A percentile compares a stretch with the other conserved stretches of the same genome.
phyloP scores from a whole-genome alignment of 371 early-diverging fungal species.

The Mucor sp. region DNA sequence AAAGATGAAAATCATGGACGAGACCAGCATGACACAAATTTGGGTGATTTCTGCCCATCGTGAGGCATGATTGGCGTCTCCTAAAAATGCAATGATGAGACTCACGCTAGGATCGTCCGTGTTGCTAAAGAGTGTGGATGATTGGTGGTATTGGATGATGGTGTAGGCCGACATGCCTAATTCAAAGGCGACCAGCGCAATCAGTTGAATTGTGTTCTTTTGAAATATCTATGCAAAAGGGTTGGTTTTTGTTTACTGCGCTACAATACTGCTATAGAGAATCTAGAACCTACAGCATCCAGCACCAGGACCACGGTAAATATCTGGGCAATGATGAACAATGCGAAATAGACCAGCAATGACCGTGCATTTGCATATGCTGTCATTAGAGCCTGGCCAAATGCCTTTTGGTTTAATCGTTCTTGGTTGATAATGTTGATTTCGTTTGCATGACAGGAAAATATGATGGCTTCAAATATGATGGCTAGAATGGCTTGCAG shows the following conservation, averaged over 20 bases:
- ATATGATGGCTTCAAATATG: constrained; percentile 46
- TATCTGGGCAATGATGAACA: constrained; percentile 51
- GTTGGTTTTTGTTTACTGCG: background rate
- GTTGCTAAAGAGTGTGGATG: constrained; percentile 39
- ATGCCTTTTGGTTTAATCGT: constrained; percentile 32
- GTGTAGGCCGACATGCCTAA: constrained; percentile 50
- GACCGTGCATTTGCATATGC: constrained; percentile 52
- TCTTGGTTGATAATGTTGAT: constrained; percentile 40
- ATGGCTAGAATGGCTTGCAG: constrained; percentile 45
- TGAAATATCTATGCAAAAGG: constrained; percentile 37
- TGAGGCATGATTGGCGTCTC: constrained; percentile 38
- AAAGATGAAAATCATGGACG: constrained; percentile 34
- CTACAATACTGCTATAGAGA: too few species aligned
- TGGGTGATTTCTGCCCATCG: constrained; percentile 53
- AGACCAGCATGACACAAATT: constrained; percentile 43
- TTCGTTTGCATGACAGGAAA: constrained; percentile 32
- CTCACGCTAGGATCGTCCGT: constrained; percentile 21
- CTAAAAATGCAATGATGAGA: constrained; percentile 27
- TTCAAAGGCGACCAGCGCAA: constrained; percentile 51
- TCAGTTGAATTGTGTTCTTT: constrained; percentile 54
- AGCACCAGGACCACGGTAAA: constrained; percentile 44
- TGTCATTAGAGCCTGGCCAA: constrained; percentile 26
- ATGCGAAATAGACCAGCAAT: constrained; percentile 42
- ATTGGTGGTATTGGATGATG: constrained; percentile 51
- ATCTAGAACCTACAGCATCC: constrained; percentile 41